Percentiles rank a stretch among this genome's conserved stretches.
Evolutionary conservation across 2,329 filamentous ascomycete genomes (phyloP).

Genomic region (Macroventuria anomochaeta): DNA sequence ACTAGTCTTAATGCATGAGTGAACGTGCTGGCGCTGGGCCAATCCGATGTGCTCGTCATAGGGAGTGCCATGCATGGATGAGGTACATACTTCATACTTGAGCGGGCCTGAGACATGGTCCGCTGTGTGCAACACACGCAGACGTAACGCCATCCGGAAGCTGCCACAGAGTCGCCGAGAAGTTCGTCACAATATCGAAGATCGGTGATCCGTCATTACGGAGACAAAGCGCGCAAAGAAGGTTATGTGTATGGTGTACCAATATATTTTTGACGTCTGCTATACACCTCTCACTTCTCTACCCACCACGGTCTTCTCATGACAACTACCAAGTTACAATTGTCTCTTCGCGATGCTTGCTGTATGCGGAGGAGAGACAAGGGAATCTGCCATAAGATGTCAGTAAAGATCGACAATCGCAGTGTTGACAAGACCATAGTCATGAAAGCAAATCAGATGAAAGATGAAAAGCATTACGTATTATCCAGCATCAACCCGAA

Average conservation of each 20-base stretch:
- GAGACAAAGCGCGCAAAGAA: slow-evolving; percentile 3
- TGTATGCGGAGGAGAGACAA: neutral
- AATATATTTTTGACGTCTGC: slow-evolving; percentile 2
- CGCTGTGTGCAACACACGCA: slow-evolving; percentile 11
- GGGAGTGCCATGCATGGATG: slow-evolving; percentile 11
- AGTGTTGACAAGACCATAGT: neutral
- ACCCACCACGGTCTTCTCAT: neutral
- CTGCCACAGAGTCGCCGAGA: slow-evolving; percentile 12
- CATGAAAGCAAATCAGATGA: slow-evolving; percentile 41
- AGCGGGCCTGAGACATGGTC: slow-evolving; percentile 9
- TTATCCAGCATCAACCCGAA: slow-evolving; percentile 42
- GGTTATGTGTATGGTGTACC: neutral
- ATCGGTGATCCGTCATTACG: slow-evolving; percentile 3
- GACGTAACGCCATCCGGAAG: slow-evolving; percentile 14
- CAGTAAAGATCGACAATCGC: slow-evolving; percentile 7
- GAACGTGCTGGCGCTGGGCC: slow-evolving; percentile 5
- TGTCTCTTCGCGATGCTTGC: neutral
- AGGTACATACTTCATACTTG: slow-evolving; percentile 10
- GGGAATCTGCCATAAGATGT: neutral
- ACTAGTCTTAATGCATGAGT: slow-evolving; percentile 13
- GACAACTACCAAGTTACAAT: neutral
- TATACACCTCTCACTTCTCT: neutral
- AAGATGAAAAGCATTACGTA: slow-evolving; percentile 51
- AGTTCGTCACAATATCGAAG: slow-evolving; percentile 3
- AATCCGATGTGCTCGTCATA: slow-evolving; percentile 4